These are phyloP conservation scores for Botryotinia calthae DNA, from an alignment of 2,329 filamentous ascomycete genomes.

Conservation along the genomic window DNA sequence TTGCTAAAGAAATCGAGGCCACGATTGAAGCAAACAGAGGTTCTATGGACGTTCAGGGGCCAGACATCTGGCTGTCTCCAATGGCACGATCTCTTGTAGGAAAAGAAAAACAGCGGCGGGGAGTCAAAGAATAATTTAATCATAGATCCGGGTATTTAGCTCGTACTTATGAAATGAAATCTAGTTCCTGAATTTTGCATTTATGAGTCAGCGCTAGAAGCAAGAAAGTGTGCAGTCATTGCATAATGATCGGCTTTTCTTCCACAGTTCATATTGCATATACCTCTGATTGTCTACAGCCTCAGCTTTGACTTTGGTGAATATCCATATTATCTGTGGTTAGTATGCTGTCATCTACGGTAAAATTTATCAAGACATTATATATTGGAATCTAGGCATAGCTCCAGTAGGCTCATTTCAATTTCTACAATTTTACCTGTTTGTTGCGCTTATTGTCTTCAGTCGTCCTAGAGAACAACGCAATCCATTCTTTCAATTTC, in stretches of 20 bases:
- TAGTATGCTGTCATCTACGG: neutral
- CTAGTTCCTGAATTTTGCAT: neutral
- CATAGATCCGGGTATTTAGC: neutral
- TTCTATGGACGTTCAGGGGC: conserved; percentile 49
- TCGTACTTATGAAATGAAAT: neutral
- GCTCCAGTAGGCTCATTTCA: neutral
- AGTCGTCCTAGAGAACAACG: neutral
- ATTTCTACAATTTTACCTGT: neutral
- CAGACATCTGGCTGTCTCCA: conserved; percentile 62
- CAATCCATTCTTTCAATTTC: neutral
- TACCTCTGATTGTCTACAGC: too few relatives aligned
- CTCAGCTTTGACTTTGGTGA: too few relatives aligned
- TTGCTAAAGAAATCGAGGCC: conserved; percentile 60
- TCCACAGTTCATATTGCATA: neutral
- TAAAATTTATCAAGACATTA: neutral
- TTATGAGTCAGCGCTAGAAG: neutral
- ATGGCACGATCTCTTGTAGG: conserved; percentile 65
- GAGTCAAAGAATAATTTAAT: conserved; percentile 12
- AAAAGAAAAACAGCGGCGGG: conserved; percentile 51
- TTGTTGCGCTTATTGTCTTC: neutral
- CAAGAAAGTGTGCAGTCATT: neutral
- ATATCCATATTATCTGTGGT: neutral
- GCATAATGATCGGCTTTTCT: neutral
- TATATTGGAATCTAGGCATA: neutral
- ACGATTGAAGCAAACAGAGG: conserved; percentile 53